Evolutionary conservation across 768 basidiomycete species (phyloP), one percentile per base, ranked within the genome.

Genomic region (Chalciporus piperatus): DNA sequence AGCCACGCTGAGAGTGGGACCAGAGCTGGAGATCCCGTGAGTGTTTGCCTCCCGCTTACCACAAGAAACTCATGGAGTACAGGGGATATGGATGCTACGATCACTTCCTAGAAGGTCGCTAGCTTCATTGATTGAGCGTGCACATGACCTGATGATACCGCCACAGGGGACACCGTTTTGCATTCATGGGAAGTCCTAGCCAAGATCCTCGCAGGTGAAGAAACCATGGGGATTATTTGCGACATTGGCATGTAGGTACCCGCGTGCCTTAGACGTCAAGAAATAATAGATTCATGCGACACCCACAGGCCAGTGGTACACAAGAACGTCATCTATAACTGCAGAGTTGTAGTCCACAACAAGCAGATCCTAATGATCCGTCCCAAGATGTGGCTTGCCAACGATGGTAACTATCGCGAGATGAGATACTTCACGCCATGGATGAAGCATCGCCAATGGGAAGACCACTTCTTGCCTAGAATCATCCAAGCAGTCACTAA

Each of bases 321-420:
- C 79, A 98, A 98, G 79, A 98, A 97, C 66, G 93, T 94, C 42
- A 95, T 88, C 57, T 98, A 98, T 74, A 99, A 99, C 65, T 97
- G 93, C 68, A 87, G 97, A 17, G 77, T 98, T 32, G 86, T 98
- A 66, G 82, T 95, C 39, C 81, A 92, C 64, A 78, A 94, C 70
- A 78, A 83, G 49, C 81, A 91, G 72, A 94, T 99, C 53, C 72
- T 98, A 1, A 83, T 98, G 56, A 98, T 99, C 57, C 84, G 97
- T 20, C 97, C 97, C 0, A 99, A 98, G 75, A 95, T 99, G 95
- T 99, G 97, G 97, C 77, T 99, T 41, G 97, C 97, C 1, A 98
- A 98, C 64, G 93, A 97, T 61, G 97, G 97, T 4, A 98, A 98
- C 65, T 99, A 99, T 68, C 88, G 97, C 23, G 84, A 87, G 66